Evolutionary conservation across 2,329 filamentous ascomycete genomes (phyloP).

Genomic region (Colletotrichum paranaense): DNA sequence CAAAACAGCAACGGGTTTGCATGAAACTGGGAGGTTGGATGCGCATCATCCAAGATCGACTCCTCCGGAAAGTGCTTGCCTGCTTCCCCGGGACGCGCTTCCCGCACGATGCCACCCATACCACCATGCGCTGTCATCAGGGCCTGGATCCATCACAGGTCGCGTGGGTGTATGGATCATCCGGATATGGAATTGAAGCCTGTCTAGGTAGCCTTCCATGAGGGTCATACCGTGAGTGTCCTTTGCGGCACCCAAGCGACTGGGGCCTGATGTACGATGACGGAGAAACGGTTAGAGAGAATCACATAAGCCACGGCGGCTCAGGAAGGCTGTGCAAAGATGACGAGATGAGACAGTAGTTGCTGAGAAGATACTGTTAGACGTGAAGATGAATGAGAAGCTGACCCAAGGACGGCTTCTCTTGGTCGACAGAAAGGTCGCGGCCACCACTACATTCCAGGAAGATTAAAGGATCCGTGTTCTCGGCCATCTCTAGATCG

Average conservation of each 20-base stretch:
- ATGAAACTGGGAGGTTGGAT: slow-evolving; percentile 42
- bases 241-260: slow-evolving; percentile 23
- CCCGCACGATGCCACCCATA: slow-evolving; percentile 49
- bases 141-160: slow-evolving; percentile 46
- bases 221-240: slow-evolving; percentile 8
- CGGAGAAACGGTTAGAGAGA: slow-evolving; percentile 26
- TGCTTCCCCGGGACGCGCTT: slow-evolving; percentile 54
- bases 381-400: slow-evolving; percentile 9
- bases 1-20: slow-evolving; percentile 43
- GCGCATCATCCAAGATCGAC: slow-evolving; percentile 53
- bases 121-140: slow-evolving; percentile 46
- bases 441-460: neutral
- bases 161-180: slow-evolving; percentile 22
- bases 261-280: slow-evolving; percentile 36
- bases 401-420: neutral
- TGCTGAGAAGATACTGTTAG: slow-evolving; percentile 16
- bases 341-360: slow-evolving; percentile 10
- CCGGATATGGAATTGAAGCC: slow-evolving; percentile 27
- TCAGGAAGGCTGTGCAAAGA: neutral
- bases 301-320: slow-evolving; percentile 27
- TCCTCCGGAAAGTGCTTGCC: slow-evolving; percentile 48
- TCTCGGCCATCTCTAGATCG: neutral
- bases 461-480: neutral
- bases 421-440: neutral
- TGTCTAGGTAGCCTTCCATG: slow-evolving; percentile 15